Evolutionary conservation across 225 moss, liverwort and hornwort genomes (phyloP), one percentile per base, ranked within the genome.

Genomic region (Pseudoscleropodium purum): DNA sequence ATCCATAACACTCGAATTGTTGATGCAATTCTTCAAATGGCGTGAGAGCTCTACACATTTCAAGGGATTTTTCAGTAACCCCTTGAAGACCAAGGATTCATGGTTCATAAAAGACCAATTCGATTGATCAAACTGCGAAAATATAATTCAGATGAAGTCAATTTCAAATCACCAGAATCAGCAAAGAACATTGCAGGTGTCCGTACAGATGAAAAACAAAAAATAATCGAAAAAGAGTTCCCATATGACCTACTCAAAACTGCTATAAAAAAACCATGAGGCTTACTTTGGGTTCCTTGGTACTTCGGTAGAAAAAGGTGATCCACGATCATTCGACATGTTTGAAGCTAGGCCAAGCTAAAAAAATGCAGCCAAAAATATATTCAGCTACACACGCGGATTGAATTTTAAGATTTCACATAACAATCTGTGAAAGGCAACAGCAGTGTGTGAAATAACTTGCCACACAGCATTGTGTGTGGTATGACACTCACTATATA

Each of bases 1-100:
- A 87, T 87, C 84, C 92, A 87, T 86, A 61, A 85, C 59, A 23
- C 79, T 83, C 86, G 60, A 75, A 75, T 79, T 84, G 89, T 86
- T 84, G 89, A 49, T 78, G 72, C 14, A 83, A 85, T 57, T 67
- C 59, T 30, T 84, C 72, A 80, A 57, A 78, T 60, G 84, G 49
- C 65, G 63, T 83, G 26, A 72, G 72, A 88, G 68, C 75, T 91
- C 89, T 91, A 43, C 91, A 62, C 79, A 69, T 34, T 75, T 67
- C 80, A 76, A 83, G 51, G 51, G 29, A 57, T 13, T 49, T 49
- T 84, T 77, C 29, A 62, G 61, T 18, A 62, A 64, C n/a, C 77
- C 39, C 25, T 51, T 5, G 64, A 77, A 29, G 36, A 37, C 69
- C 19, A 80, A 43, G 59, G 39, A 72, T 59, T 56, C 84, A 31